Conservation (phyloP, 768 basidiomycete genomes). For the Mycena filopes region DNA sequence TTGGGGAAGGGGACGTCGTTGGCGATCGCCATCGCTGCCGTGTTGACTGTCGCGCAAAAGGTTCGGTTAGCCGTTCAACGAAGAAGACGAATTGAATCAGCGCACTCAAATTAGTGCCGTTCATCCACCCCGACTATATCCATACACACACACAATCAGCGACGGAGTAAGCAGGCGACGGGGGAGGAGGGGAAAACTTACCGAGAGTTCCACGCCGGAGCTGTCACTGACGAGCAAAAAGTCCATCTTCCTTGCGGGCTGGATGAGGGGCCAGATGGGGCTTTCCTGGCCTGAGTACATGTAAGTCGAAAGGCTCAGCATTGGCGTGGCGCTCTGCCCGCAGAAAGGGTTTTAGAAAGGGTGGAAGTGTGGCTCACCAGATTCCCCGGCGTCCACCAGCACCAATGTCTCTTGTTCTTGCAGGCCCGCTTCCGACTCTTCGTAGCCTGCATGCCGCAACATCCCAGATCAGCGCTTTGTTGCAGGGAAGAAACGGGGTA, state of each 20-base stretch:
- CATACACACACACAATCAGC: slow-evolving; percentile 6
- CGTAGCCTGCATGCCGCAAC: slow-evolving; percentile 11
- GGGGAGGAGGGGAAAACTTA: slow-evolving; percentile 4
- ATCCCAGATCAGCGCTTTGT: slow-evolving; percentile 9
- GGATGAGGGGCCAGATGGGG: slow-evolving; percentile 21
- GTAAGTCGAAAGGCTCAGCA: too few species aligned
- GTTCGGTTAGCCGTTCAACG: neutral
- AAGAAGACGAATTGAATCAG: neutral
- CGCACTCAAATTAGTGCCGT: slow-evolving; percentile 17
- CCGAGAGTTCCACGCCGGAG: slow-evolving; percentile 10
- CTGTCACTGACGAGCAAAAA: slow-evolving; percentile 21
- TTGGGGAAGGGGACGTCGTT: slow-evolving; percentile 21
- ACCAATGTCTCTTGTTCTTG: slow-evolving; percentile 17
- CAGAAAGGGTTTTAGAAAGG: too few species aligned
- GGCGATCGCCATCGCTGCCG: slow-evolving; percentile 17
- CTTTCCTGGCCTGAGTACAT: slow-evolving; percentile 7
- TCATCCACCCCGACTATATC: slow-evolving; percentile 22
- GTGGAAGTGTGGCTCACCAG: slow-evolving; percentile 17
- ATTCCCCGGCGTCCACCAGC: slow-evolving; percentile 18
- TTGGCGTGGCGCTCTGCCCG: too few species aligned
- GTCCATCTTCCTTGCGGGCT: slow-evolving; percentile 18
- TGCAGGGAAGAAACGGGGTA: neutral
- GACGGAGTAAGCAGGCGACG: slow-evolving; percentile 1
- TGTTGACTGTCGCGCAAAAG: too few species aligned
- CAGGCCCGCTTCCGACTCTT: slow-evolving; percentile 13